phyloP scores from a whole-genome alignment of 2,329 filamentous ascomycete species.

The Cercospora brassicicola region DNA sequence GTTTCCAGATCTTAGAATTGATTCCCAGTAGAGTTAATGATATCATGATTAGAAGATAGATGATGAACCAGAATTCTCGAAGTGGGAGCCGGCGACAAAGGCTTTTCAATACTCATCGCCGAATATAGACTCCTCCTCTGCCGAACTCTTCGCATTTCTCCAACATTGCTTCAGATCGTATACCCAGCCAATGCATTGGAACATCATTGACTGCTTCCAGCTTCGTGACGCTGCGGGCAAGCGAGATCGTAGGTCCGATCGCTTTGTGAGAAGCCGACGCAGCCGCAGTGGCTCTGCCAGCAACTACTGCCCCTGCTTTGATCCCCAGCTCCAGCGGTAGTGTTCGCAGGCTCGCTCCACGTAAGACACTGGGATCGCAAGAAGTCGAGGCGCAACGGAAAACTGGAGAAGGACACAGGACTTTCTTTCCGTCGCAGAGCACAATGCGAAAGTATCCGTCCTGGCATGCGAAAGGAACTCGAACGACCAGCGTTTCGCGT shows the following conservation, averaged over 20 bases:
- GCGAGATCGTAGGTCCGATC: constrained; percentile 6
- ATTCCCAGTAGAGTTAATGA: neutral
- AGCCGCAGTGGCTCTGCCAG: constrained; percentile 7
- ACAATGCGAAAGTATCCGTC: constrained; percentile 23
- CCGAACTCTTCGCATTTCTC: constrained; percentile 6
- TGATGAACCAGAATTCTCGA: neutral
- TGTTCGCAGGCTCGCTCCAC: constrained; percentile 19
- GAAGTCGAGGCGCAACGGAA: constrained; percentile 18
- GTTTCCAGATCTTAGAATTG: neutral
- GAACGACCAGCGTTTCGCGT: constrained; percentile 12
- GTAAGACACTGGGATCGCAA: constrained; percentile 16
- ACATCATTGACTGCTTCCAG: neutral
- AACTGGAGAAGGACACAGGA: constrained; percentile 19
- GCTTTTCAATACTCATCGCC: neutral
- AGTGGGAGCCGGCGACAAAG: neutral
- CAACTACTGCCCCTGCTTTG: constrained; percentile 15
- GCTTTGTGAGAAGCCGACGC: constrained; percentile 7
- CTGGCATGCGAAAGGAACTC: constrained; percentile 13
- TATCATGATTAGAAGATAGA: neutral
- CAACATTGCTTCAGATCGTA: constrained; percentile 7
- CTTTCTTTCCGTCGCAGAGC: constrained; percentile 17
- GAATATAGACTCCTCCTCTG: constrained; percentile 9
- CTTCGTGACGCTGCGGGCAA: constrained; percentile 11
- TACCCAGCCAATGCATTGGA: constrained; percentile 13
- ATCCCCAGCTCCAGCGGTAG: constrained; percentile 21